phyloP scores from a whole-genome alignment of 2,329 filamentous ascomycete genomes.

The Epichloe typhina region DNA sequence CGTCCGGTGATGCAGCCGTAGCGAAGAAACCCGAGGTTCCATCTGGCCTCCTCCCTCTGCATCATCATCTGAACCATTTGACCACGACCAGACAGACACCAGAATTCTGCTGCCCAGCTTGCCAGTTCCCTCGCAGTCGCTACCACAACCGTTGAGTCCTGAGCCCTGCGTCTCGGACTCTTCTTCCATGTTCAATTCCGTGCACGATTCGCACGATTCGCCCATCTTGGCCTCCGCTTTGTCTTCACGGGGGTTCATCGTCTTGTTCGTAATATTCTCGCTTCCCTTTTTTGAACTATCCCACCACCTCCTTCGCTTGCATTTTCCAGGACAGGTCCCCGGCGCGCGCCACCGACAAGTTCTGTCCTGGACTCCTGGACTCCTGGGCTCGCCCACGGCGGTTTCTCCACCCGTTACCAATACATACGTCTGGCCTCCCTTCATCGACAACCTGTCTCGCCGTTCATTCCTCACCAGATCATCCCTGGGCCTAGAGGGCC shows the following conservation, averaged over 20 bases:
- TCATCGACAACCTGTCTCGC: conserved; percentile 19
- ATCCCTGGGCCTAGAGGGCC: conserved; percentile 18
- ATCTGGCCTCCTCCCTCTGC: not conserved
- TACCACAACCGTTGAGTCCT: not conserved
- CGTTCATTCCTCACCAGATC: conserved; percentile 20
- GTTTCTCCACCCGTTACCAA: not conserved
- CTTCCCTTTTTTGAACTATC: not conserved
- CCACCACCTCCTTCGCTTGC: too few relatives aligned
- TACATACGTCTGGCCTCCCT: conserved; percentile 1
- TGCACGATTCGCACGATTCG: not conserved
- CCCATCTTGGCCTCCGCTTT: not conserved
- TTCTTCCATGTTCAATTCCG: not conserved
- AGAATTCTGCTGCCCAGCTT: too few relatives aligned
- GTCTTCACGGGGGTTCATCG: too few relatives aligned
- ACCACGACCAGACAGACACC: not conserved
- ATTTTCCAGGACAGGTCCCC: too few relatives aligned
- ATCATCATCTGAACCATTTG: not conserved
- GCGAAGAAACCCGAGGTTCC: not conserved
- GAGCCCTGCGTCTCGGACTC: not conserved
- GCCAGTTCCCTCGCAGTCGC: not conserved
- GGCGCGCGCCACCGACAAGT: too few relatives aligned
- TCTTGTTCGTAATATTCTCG: not conserved
- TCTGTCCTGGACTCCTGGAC: too few relatives aligned
- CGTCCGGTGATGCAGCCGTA: not conserved
- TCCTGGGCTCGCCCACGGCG: too few relatives aligned